A percentile compares a stretch with the other conserved stretches of the same genome.
These are phyloP conservation scores for Blastocystis sp. DNA, from an alignment of 352 stramenopile species.

Conservation along the genomic window DNA sequence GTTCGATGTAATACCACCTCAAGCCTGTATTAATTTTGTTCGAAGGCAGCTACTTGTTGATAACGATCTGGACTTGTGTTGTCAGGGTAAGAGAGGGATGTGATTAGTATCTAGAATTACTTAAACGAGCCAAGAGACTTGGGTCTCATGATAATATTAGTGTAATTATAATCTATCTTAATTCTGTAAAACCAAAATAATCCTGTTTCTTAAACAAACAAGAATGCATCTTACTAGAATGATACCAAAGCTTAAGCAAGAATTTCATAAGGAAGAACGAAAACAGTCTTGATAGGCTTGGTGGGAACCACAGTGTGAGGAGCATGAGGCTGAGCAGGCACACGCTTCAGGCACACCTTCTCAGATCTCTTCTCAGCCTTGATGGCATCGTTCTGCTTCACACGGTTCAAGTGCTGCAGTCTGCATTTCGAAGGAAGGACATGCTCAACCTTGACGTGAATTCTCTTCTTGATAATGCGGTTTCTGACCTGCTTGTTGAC, in stretches of 20 bases:
- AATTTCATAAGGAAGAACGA: conserved; percentile 62
- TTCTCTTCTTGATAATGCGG: conserved; percentile 98
- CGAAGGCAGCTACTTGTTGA: conserved; percentile 77
- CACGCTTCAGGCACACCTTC: conserved; percentile 86
- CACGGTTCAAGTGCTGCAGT: conserved; percentile 91
- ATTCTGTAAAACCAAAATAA: background rate
- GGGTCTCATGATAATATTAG: conserved; percentile 83
- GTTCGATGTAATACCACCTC: conserved; percentile 81
- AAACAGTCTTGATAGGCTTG: conserved; percentile 59
- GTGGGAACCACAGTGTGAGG: conserved; percentile 44
- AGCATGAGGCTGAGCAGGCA: conserved; percentile 76
- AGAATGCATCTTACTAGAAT: conserved; percentile 56
- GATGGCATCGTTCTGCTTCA: conserved; percentile 93
- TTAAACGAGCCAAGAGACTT: conserved; percentile 79
- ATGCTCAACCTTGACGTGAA: conserved; percentile 99
- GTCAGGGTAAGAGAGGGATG: conserved; percentile 66
- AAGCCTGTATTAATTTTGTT: conserved; percentile 83
- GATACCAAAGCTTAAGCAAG: conserved; percentile 40
- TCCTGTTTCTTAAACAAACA: conserved; percentile 29
- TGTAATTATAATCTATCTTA: conserved; percentile 74
- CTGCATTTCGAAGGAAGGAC: conserved; percentile 95
- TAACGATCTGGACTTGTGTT: conserved; percentile 79
- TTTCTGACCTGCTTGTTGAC: conserved; percentile 97
- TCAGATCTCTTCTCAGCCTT: conserved; percentile 85
- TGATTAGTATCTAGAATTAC: conserved; percentile 68